Conservation (phyloP, 2,329 filamentous ascomycete species). For the Penicillium sp. region DNA sequence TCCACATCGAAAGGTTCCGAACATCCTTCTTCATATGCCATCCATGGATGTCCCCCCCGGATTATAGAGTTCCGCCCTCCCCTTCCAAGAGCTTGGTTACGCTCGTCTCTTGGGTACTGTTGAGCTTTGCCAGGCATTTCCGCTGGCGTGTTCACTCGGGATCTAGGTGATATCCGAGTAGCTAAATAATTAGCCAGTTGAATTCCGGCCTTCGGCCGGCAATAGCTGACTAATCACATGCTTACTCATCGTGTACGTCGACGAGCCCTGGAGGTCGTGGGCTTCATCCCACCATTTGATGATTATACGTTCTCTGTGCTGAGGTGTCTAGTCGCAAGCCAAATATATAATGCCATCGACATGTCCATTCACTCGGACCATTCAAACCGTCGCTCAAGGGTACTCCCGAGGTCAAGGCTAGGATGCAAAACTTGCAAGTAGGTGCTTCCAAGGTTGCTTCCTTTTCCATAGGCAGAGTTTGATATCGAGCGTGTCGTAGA, state of each 20-base stretch:
- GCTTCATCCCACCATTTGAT: not conserved
- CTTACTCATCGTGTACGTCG: not conserved
- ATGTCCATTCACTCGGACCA: not conserved
- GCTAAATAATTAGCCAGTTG: not conserved
- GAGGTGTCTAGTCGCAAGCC: not conserved
- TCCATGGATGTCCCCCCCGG: not conserved
- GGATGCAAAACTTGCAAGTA: constrained; percentile 38
- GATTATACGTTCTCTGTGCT: not conserved
- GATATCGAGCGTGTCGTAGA: constrained; percentile 16
- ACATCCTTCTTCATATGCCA: not conserved
- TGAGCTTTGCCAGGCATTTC: not conserved
- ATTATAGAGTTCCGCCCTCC: too few relatives aligned
- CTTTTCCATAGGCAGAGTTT: not conserved
- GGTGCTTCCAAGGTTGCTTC: not conserved
- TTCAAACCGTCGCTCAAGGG: not conserved
- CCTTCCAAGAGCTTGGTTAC: too few relatives aligned
- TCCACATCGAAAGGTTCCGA: too few relatives aligned
- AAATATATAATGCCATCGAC: not conserved
- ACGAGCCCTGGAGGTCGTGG: not conserved
- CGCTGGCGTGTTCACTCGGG: not conserved
- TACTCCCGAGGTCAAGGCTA: constrained; percentile 20
- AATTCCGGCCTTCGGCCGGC: not conserved
- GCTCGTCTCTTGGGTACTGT: not conserved
- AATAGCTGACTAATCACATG: not conserved
- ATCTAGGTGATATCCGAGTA: not conserved